phyloP scores from a whole-genome alignment of 2,329 filamentous ascomycete genomes.

The Aspergillus alliaceus region DNA sequence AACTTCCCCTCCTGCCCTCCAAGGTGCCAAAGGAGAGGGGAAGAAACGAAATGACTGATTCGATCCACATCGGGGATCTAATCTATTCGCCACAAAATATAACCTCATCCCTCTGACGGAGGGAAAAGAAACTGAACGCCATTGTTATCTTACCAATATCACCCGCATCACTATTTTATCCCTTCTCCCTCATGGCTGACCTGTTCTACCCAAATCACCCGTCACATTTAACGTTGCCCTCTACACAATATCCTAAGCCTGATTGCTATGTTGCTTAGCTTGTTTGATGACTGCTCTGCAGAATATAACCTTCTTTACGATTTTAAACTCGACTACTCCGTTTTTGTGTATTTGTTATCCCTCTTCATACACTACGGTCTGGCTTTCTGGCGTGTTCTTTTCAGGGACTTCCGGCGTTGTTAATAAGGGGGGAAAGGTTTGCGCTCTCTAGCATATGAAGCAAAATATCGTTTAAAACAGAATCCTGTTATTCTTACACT shows the following conservation, averaged over 20 bases:
- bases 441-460: background rate
- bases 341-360: background rate
- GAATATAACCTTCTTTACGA: background rate
- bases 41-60: constrained; percentile 37
- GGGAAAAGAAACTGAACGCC: background rate
- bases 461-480: background rate
- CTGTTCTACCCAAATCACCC: background rate
- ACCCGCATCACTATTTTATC: background rate
- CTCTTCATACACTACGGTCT: background rate
- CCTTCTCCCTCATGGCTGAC: background rate
- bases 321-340: background rate
- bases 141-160: background rate
- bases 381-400: constrained; percentile 1
- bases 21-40: constrained; percentile 20
- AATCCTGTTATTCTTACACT: background rate
- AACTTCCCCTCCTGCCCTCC: constrained; percentile 16
- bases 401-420: constrained; percentile 7
- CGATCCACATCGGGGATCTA: background rate
- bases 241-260: background rate
- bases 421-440: constrained; percentile 1
- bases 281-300: background rate
- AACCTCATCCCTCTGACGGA: background rate
- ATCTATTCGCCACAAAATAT: background rate
- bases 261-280: background rate
- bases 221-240: background rate